Evolutionary conservation across 768 basidiomycete genomes (phyloP).

Genomic region (Kondoa subrosea): DNA sequence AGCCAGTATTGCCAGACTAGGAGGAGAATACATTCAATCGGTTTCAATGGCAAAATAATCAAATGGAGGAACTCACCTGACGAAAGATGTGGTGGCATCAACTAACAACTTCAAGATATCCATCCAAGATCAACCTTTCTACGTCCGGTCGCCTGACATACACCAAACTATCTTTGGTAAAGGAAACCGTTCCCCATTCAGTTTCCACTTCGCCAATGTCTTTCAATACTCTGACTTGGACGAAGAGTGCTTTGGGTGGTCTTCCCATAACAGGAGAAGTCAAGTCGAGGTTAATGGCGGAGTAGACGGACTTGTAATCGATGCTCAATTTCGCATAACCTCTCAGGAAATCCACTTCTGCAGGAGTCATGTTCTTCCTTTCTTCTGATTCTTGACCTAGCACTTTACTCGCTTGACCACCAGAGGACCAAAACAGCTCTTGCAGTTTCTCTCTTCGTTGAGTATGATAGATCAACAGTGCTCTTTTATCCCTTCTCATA

Average conservation of each 20-base stretch:
- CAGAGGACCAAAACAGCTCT: slow-evolving; percentile 75
- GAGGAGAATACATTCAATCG: neutral
- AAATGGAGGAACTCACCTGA: too few relatives aligned
- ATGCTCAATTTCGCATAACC: slow-evolving; percentile 42
- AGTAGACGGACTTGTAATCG: slow-evolving; percentile 67
- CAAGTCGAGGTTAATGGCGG: slow-evolving; percentile 62
- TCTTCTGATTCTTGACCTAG: slow-evolving; percentile 38
- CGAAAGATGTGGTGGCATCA: too few relatives aligned
- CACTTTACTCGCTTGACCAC: slow-evolving; percentile 73
- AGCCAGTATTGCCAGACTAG: neutral
- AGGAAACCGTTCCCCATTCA: slow-evolving; percentile 52
- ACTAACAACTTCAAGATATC: slow-evolving; percentile 51
- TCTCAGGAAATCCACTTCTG: slow-evolving; percentile 37
- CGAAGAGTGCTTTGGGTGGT: slow-evolving; percentile 78
- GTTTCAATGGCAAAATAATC: neutral
- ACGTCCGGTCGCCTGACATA: slow-evolving; percentile 75
- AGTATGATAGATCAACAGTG: slow-evolving; percentile 77
- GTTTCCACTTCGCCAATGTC: slow-evolving; percentile 88
- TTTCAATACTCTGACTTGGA: slow-evolving; percentile 64
- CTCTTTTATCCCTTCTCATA: slow-evolving; percentile 84
- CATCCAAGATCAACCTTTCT: slow-evolving; percentile 84
- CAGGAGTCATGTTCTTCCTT: slow-evolving; percentile 44
- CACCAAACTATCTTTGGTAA: slow-evolving; percentile 79
- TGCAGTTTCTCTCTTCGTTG: slow-evolving; percentile 68
- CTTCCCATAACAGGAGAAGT: slow-evolving; percentile 28